These are phyloP conservation scores for Paecilomyces niveus DNA, from an alignment of 2,329 filamentous ascomycete species.

Conservation along the genomic window DNA sequence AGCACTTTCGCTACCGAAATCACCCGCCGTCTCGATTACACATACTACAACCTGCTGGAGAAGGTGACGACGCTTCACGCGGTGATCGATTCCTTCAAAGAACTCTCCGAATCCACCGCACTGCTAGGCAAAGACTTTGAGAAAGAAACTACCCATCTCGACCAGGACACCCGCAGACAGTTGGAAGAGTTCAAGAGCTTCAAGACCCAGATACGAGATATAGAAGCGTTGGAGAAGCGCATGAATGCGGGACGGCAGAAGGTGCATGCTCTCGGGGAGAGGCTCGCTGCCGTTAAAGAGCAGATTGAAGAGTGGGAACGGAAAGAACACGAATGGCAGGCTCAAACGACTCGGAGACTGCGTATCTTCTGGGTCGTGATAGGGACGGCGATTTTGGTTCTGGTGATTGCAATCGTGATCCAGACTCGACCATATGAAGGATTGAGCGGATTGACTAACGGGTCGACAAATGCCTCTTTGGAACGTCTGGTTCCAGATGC, in stretches of 20 bases:
- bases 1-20: slow-evolving; percentile 34
- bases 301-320: slow-evolving; percentile 38
- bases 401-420: slow-evolving; percentile 21
- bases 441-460: neutral
- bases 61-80: slow-evolving; percentile 34
- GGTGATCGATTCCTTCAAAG: slow-evolving; percentile 35
- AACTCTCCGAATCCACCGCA: slow-evolving; percentile 29
- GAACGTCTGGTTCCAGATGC: neutral
- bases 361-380: slow-evolving; percentile 32
- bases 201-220: slow-evolving; percentile 27
- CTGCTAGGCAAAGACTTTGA: slow-evolving; percentile 32
- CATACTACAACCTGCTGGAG: slow-evolving; percentile 42
- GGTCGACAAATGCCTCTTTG: neutral
- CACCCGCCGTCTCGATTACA: slow-evolving; percentile 40
- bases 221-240: slow-evolving; percentile 30
- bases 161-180: slow-evolving; percentile 30
- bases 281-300: slow-evolving; percentile 31
- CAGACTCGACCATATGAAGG: slow-evolving; percentile 16
- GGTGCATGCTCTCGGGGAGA: slow-evolving; percentile 28
- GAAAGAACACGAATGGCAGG: slow-evolving; percentile 36
- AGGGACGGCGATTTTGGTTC: slow-evolving; percentile 16
- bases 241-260: slow-evolving; percentile 29
- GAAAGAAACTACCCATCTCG: slow-evolving; percentile 25
- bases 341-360: slow-evolving; percentile 28
- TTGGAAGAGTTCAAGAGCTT: slow-evolving; percentile 32